Conservation (phyloP, 1,139 yeast species). For the Ashbya aceris region DNA sequence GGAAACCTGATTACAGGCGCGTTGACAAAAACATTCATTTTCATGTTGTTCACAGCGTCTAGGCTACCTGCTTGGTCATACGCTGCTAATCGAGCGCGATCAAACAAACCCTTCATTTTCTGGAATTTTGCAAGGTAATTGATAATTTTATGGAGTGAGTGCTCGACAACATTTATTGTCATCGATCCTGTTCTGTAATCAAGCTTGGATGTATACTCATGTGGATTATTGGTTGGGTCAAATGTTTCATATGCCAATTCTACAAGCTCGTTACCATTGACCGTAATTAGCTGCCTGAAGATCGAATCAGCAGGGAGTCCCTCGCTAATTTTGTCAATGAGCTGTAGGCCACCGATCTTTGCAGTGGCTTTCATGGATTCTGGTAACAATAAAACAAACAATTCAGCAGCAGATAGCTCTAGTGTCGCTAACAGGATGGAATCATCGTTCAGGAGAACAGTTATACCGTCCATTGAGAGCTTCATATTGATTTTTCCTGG, state of each 20-base stretch:
- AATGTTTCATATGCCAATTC: slow-evolving; percentile 78
- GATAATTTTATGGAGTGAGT: slow-evolving; percentile 60
- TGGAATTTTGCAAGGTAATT: slow-evolving; percentile 66
- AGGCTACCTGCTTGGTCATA: slow-evolving; percentile 40
- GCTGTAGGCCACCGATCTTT: slow-evolving; percentile 69
- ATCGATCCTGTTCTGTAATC: slow-evolving; percentile 69
- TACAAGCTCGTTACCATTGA: slow-evolving; percentile 77
- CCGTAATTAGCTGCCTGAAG: slow-evolving; percentile 58
- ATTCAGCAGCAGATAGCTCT: slow-evolving; percentile 63
- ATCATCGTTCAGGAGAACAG: slow-evolving; percentile 73
- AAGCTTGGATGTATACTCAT: slow-evolving; percentile 50
- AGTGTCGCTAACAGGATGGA: slow-evolving; percentile 75
- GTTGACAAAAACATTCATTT: slow-evolving; percentile 59
- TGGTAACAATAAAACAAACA: slow-evolving; percentile 58
- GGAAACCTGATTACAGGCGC: slow-evolving; percentile 87
- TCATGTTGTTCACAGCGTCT: slow-evolving; percentile 43
- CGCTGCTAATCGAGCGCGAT: slow-evolving; percentile 82
- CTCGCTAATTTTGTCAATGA: slow-evolving; percentile 67
- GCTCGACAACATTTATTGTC: slow-evolving; percentile 68
- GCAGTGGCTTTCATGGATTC: slow-evolving; percentile 69
- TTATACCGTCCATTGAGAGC: slow-evolving; percentile 64
- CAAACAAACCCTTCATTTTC: slow-evolving; percentile 80
- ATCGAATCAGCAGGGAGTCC: slow-evolving; percentile 53
- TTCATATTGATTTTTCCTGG: slow-evolving; percentile 69
- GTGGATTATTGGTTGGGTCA: slow-evolving; percentile 41